These are phyloP conservation scores for Candida boidinii DNA, from an alignment of 805 yeast genomes.

Conservation along the genomic window DNA sequence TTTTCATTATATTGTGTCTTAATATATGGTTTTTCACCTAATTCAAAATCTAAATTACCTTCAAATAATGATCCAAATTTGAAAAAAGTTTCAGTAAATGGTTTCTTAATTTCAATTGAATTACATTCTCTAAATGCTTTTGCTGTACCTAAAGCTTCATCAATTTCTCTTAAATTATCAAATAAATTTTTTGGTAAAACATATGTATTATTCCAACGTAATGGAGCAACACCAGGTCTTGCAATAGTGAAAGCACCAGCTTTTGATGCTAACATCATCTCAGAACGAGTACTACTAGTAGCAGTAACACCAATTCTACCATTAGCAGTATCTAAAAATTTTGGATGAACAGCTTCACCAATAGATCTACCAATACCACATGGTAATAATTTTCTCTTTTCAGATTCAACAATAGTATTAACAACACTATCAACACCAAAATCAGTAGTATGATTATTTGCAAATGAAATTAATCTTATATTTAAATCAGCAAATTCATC, in stretches of 20 bases:
- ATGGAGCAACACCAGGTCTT: constrained; percentile 19
- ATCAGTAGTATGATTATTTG: constrained; percentile 21
- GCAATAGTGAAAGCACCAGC: constrained; percentile 19
- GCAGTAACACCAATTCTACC: constrained; percentile 21
- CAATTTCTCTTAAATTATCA: constrained; percentile 16
- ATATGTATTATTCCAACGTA: constrained; percentile 20
- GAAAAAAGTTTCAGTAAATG: constrained; percentile 15
- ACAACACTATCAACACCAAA: constrained; percentile 18
- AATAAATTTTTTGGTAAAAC: constrained; percentile 18
- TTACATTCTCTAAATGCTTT: constrained; percentile 20
- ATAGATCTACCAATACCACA: constrained; percentile 20
- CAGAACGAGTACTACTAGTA: constrained; percentile 17
- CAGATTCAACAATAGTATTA: constrained; percentile 18
- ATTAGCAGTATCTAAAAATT: constrained; percentile 16
- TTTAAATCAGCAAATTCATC: constrained; percentile 19
- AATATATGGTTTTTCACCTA: constrained; percentile 18
- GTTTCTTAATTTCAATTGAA: constrained; percentile 20
- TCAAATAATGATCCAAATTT: constrained; percentile 21
- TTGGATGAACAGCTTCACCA: constrained; percentile 17
- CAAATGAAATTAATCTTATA: constrained; percentile 16
- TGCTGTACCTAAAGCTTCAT: constrained; percentile 21
- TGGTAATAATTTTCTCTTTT: constrained; percentile 15
- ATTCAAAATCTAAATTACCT: constrained; percentile 17
- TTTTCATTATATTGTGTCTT: constrained; percentile 13
- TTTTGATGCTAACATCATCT: constrained; percentile 17